Evolutionary conservation across 352 stramenopile genomes (phyloP), one percentile per base, ranked within the genome.

Genomic region (Pythium sukuiense): DNA sequence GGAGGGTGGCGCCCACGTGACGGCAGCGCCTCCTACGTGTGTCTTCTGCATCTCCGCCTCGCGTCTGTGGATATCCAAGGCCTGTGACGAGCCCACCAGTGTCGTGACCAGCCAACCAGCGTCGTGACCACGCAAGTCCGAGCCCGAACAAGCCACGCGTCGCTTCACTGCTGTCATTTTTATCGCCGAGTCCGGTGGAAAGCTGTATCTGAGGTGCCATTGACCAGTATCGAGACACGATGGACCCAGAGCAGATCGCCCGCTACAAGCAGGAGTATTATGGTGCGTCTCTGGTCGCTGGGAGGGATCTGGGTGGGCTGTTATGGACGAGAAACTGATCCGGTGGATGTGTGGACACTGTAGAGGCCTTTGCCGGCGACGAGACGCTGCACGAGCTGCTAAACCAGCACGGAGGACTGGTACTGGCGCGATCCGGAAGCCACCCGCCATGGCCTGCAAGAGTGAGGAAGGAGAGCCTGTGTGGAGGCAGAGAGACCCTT

Each of bases 361-460:
- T 65, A 95, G 86, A 90, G 52, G 69, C 85, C 53, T 72, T 95
- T 37, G 73, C 71, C 45, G 77, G 76, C 37, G 83, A 85, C 54
- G 74, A 88, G 41, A 69, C 84, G 26, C 79, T 95, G 13, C 80
- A 78, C 56, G 72, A 81, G 39, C 69, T 93, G 26, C 77, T 95
- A 30, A 92, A 95, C 67, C 71, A 91, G 65, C 81, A 86, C 24
- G 85, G 79, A 18, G 87, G 87, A 12, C 63, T 96, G n/a, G 62
- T 96, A 54, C 79, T 94, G 32, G 87, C 87, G 20, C 81, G 85
- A 12, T 81, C 91, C 18, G 85, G 85, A 54, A 87, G 83, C 59
- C 88, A 96, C 69, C 85, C 89, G 57, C 85, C 85, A 20, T 96
- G 87, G 87, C 87, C 87, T 33, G 85, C 87, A 20, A 77, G 87